phyloP scores from a whole-genome alignment of 164 flowering plant species.

The Vitis rotundifolia region DNA sequence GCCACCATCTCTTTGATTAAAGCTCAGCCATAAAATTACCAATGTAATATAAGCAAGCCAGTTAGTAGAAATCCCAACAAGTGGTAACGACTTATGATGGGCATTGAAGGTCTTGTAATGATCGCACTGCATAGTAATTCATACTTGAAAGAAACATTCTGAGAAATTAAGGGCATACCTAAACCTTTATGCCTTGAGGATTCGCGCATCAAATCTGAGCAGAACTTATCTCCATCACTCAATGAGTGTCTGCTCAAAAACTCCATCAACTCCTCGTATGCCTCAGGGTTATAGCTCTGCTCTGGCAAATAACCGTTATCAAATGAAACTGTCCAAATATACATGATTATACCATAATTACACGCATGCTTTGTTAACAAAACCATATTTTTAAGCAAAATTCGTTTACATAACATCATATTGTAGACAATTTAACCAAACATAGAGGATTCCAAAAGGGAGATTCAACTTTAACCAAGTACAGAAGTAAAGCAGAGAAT shows the following conservation, averaged over 20 bases:
- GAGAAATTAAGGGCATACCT: constrained; percentile 39
- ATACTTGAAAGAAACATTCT: not conserved
- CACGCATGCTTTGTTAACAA: not conserved
- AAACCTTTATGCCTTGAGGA: constrained; percentile 71
- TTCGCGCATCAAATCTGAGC: constrained; percentile 75
- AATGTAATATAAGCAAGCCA: too few relatives aligned
- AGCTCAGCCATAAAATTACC: too few relatives aligned
- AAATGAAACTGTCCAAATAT: constrained; percentile 11
- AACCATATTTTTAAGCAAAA: not conserved
- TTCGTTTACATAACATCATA: too few relatives aligned
- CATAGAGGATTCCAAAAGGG: too few relatives aligned
- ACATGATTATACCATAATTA: not conserved
- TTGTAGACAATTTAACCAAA: too few relatives aligned
- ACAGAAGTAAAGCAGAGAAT: not conserved
- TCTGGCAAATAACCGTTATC: constrained; percentile 26
- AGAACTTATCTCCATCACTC: constrained; percentile 83
- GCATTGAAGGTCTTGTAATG: too few relatives aligned
- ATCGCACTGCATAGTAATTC: too few relatives aligned
- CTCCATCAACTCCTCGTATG: constrained; percentile 69
- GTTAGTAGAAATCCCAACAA: too few relatives aligned
- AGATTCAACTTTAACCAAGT: not conserved
- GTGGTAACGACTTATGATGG: too few relatives aligned
- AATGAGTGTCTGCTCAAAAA: constrained; percentile 60
- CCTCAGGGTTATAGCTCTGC: constrained; percentile 92
- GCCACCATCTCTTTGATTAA: too few relatives aligned